These are phyloP conservation scores for Triticum monococcum DNA, from an alignment of 176 grass and related monocot species.

Conservation along the genomic window DNA sequence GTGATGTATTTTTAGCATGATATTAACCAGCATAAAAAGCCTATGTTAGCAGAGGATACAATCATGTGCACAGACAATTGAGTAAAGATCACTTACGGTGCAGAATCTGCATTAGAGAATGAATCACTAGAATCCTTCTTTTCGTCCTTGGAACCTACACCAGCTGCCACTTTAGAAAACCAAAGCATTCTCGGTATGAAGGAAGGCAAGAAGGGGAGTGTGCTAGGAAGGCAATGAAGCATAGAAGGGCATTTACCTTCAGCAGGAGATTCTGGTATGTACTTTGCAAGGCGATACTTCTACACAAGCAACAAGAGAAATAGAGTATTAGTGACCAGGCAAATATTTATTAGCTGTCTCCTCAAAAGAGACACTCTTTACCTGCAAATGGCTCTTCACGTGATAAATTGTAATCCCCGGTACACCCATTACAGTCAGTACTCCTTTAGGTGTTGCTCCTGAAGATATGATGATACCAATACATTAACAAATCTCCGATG, in stretches of 20 bases:
- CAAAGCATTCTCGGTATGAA: constrained; percentile 9
- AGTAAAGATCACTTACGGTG: constrained; percentile 65
- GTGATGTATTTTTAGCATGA: not conserved
- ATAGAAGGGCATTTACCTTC: constrained; percentile 63
- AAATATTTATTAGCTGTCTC: constrained; percentile 10
- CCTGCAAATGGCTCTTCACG: constrained; percentile 98
- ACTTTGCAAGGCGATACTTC: constrained; percentile 99
- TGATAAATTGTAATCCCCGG: constrained; percentile 98
- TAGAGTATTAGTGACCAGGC: constrained; percentile 16
- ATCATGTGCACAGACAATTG: not conserved
- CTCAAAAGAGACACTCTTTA: constrained; percentile 27
- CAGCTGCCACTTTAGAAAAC: not conserved
- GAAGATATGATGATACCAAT: constrained; percentile 27
- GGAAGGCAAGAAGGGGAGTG: not conserved
- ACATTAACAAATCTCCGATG: constrained; percentile 6
- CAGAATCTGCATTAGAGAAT: constrained; percentile 67
- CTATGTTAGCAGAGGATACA: not conserved
- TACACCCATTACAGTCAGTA: constrained; percentile 95
- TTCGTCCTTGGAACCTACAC: constrained; percentile 83
- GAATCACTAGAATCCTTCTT: constrained; percentile 84
- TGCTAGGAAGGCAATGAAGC: constrained; percentile 27
- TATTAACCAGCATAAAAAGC: not conserved
- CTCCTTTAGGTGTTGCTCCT: constrained; percentile 99
- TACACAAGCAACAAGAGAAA: constrained; percentile 40
- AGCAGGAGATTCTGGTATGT: constrained; percentile 84